Base-by-base conservation (phyloP, 306 rosid genomes). In the Carpinus viminea region DNA sequence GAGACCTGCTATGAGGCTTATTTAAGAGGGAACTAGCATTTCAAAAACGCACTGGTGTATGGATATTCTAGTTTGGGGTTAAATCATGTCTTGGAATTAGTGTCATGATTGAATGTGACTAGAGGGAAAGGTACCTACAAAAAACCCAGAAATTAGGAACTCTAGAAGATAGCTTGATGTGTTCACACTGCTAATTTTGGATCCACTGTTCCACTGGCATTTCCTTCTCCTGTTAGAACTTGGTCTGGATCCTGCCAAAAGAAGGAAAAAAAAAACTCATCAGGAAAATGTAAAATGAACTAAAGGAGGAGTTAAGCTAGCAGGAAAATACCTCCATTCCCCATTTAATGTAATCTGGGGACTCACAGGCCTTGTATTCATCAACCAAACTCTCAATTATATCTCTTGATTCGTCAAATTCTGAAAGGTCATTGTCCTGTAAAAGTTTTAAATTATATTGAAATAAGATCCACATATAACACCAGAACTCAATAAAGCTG, bases 331-430 rank as follows among this genome's bases (percentile, higher is more conserved):
- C 99, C 99, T 93, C 98, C 97, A 95, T 87, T 89, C 99, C 99
- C 99, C 98, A 95, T 85, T 93, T 95, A 86, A 93, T 93, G 84
- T 95, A 95, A 90, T 95, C 99, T 71, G 99, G 99, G 73, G 99
- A 95, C 82, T 93, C 99, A 48, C 99, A 95, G 68, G 98, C 99
- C 90, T 93, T 95, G 18, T 95, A 95, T 85, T 95, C 98, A 74
- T 95, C 99, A 77, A 95, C 97, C 84, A 95, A 87, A 85, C 96
- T 93, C 87, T 91, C 99, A 79, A 95, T 89, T 84, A 92, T 84
- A 72, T 95, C 99, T 73, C 99, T 90, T 82, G 99, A 92, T 89
- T 95, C 99, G 60, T 93, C 99, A 91, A 95, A 95, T 83, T 95
- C 99, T 0, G 98, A 95, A 79, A 95, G 99, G 85, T 95, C 99